Evolutionary conservation across 768 basidiomycete species (phyloP).

Genomic region (Pleurotus tuoliensis): DNA sequence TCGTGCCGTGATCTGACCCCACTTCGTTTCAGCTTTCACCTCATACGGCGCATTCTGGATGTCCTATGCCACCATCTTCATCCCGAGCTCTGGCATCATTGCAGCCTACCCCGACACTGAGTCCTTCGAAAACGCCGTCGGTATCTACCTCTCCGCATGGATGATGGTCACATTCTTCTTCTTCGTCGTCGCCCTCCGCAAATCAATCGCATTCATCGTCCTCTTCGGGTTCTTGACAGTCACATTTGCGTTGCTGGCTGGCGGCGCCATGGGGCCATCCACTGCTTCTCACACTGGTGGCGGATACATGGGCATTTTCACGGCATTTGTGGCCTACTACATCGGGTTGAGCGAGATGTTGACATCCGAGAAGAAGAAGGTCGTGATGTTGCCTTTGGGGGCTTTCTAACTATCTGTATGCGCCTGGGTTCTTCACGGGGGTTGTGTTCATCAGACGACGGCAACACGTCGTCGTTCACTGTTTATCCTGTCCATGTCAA

Average conservation of each 20-base stretch:
- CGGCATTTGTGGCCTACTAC: slow-evolving; percentile 46
- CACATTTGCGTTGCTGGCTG: slow-evolving; percentile 41
- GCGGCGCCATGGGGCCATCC: slow-evolving; percentile 28
- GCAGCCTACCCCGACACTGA: slow-evolving; percentile 40
- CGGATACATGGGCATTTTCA: slow-evolving; percentile 40
- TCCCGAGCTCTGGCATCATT: slow-evolving; percentile 58
- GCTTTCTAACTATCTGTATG: slow-evolving; percentile 20
- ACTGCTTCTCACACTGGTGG: slow-evolving; percentile 36
- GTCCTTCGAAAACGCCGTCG: slow-evolving; percentile 49
- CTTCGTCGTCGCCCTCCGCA: slow-evolving; percentile 37
- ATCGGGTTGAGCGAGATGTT: slow-evolving; percentile 42
- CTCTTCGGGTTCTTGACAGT: slow-evolving; percentile 33
- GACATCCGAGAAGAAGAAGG: slow-evolving; percentile 33
- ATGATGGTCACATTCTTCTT: slow-evolving; percentile 61
- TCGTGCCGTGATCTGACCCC: not conserved
- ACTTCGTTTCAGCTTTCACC: slow-evolving; percentile 48
- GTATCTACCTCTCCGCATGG: slow-evolving; percentile 68
- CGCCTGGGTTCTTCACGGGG: no score
- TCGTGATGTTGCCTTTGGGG: slow-evolving; percentile 39
- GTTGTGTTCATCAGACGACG: no score
- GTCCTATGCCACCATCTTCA: slow-evolving; percentile 66
- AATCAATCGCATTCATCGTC: slow-evolving; percentile 33
- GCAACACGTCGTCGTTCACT: no score
- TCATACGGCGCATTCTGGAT: slow-evolving; percentile 80
- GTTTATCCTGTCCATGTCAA: no score